A percentile compares a stretch with the other conserved stretches of the same genome.
Conservation (phyloP, 1,139 yeast species). For the Geotrichum histeridarum region DNA sequence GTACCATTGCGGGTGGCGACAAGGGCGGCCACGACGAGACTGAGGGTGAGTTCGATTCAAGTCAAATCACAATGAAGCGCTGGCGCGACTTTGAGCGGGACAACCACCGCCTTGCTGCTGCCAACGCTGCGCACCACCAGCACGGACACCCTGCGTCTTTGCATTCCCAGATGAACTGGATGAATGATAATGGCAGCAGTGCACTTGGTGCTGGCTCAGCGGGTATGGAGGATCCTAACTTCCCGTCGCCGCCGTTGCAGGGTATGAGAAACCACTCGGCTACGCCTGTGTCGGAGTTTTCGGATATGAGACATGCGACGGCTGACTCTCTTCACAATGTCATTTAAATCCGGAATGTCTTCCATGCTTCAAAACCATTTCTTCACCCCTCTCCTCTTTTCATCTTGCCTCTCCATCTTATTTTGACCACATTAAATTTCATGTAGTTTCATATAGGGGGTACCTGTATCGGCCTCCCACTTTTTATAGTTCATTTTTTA, state of each 20-base stretch:
- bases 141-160: constrained; percentile 1
- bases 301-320: neutral
- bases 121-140: neutral
- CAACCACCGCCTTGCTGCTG: constrained; percentile 11
- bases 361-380: too few species aligned
- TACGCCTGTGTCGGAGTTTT: neutral
- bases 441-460: too few species aligned
- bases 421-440: too few species aligned
- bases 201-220: neutral
- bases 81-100: constrained; percentile 93
- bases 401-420: neutral
- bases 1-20: constrained; percentile 71
- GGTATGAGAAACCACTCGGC: neutral
- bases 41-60: constrained; percentile 84
- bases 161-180: constrained; percentile 4
- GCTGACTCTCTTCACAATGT: neutral
- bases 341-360: neutral
- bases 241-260: neutral
- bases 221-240: neutral
- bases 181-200: neutral
- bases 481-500: too few species aligned
- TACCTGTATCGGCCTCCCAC: too few species aligned
- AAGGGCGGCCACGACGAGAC: constrained; percentile 60
- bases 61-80: constrained; percentile 79
- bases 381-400: neutral